Percentiles rank a stretch among this genome's conserved stretches.
These are phyloP conservation scores for Aspergillus texensis DNA, from an alignment of 2,329 filamentous ascomycete species.

Conservation along the genomic window DNA sequence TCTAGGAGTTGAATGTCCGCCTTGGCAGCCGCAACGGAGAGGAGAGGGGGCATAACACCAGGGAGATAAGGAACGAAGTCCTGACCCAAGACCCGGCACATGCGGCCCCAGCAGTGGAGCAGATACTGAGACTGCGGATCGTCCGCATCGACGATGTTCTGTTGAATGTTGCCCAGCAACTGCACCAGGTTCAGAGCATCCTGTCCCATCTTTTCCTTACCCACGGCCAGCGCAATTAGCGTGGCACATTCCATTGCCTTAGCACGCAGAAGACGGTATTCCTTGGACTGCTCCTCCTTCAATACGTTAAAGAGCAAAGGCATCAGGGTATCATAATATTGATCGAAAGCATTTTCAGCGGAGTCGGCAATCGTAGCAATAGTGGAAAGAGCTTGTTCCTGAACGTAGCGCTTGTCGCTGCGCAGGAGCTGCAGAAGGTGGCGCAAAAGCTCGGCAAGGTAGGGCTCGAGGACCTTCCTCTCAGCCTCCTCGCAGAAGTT, in stretches of 20 bases:
- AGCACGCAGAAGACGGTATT: slow-evolving; percentile 84
- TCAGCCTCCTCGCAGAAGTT: slow-evolving; percentile 99
- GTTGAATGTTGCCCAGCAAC: slow-evolving; percentile 83
- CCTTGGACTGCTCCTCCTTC: slow-evolving; percentile 87
- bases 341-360: slow-evolving; percentile 88
- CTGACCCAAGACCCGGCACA: slow-evolving; percentile 89
- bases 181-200: slow-evolving; percentile 88
- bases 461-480: slow-evolving; percentile 86
- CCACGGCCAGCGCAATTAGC: slow-evolving; percentile 88
- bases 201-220: slow-evolving; percentile 84
- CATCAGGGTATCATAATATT: slow-evolving; percentile 97
- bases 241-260: slow-evolving; percentile 99
- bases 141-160: slow-evolving; percentile 82
- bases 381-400: slow-evolving; percentile 95
- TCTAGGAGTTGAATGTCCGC: slow-evolving; percentile 96
- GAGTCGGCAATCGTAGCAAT: slow-evolving; percentile 99
- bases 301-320: slow-evolving; percentile 88
- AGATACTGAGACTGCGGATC: slow-evolving; percentile 96
- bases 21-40: slow-evolving; percentile 90
- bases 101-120: slow-evolving; percentile 98
- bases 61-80: slow-evolving; percentile 93
- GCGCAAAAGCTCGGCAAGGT: slow-evolving; percentile 82
- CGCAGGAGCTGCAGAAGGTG: slow-evolving; percentile 86
- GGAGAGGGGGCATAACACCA: slow-evolving; percentile 89
- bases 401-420: slow-evolving; percentile 92